phyloP scores from a whole-genome alignment of 371 early-diverging fungal genomes.

The Circinella umbellata region DNA sequence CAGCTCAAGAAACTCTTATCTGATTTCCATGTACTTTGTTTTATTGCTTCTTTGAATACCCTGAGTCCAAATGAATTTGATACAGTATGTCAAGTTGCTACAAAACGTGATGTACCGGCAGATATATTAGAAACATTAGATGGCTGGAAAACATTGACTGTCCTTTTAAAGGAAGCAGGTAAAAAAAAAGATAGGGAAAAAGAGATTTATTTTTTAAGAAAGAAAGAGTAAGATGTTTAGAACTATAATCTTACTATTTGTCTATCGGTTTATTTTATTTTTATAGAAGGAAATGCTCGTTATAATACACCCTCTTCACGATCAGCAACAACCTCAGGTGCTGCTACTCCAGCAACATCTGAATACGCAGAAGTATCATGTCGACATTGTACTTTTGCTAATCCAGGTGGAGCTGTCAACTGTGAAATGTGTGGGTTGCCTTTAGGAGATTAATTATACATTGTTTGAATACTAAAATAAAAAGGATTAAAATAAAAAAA shows the following conservation, averaged over 20 bases:
- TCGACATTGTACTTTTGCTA: conserved; percentile 92
- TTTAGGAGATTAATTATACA: conserved; percentile 32
- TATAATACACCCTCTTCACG: conserved; percentile 27
- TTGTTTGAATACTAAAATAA: background rate
- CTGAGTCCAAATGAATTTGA: conserved; percentile 61
- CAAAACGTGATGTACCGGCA: conserved; percentile 46
- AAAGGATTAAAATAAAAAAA: too few relatives aligned
- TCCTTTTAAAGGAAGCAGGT: conserved; percentile 68
- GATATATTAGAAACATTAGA: conserved; percentile 49
- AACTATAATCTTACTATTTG: too few relatives aligned
- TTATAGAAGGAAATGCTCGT: conserved; percentile 19
- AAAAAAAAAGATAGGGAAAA: background rate
- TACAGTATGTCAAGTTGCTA: conserved; percentile 57
- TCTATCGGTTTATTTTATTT: too few relatives aligned
- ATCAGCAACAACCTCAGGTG: conserved; percentile 27
- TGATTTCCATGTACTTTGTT: conserved; percentile 87
- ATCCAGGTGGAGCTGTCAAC: conserved; percentile 63
- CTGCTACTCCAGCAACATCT: conserved; percentile 34
- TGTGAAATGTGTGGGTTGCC: conserved; percentile 98
- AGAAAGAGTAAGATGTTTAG: too few relatives aligned
- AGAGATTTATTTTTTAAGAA: too few relatives aligned
- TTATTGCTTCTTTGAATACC: conserved; percentile 57
- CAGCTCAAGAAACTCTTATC: conserved; percentile 56
- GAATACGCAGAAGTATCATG: conserved; percentile 71
- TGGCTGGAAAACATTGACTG: conserved; percentile 84